Base-by-base conservation (phyloP, 345 rosid genomes). In the Salix koriyanagi region DNA sequence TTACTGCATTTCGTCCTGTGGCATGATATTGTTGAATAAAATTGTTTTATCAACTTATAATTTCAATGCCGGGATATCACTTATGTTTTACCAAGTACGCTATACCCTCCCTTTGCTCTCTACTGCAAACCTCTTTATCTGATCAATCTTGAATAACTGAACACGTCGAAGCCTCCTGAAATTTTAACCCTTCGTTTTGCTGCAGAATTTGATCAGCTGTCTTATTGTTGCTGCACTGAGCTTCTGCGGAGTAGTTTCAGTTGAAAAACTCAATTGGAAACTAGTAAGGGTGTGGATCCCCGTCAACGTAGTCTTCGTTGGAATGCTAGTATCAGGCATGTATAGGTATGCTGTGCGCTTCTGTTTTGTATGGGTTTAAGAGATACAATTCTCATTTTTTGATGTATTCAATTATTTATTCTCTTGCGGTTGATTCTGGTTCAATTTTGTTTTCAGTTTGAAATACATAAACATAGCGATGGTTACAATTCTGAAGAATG, bases 401-500 rank as follows among this genome's bases (percentile, higher is more conserved):
- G 18, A 1, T 39, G 21, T 13, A 39, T 58, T 25, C 19, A 5
- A 37, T 34, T 14, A 11, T 18, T 44, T 2, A 3, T 30, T 30
- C 26, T 16, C 50, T 48, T 8, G 67, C 39, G 61, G 68, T 77
- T 75, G 39, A 72, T 75, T 74, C 69, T 72, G 77, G 23, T 71
- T 66, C 42, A 18, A 72, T 67, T 28, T 75, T 70, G 67, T n/a
- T 84, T 90, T 79, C 94, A 95, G 98, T 81, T 86, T 95, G 91
- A 95, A 89, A 80, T 85, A 89, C 88, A 93, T 91, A 66, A 95
- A 93, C 70, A 87, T 95, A 23, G 97, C 99, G 76, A 95, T 95
- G 99, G 97, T 95, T 77, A 95, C 99, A 75, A 85, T 93, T 77
- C 83, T 95, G 90, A 95, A 95, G 96, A 95, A 95, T 79, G 86